phyloP scores from a whole-genome alignment of 768 basidiomycete species.

The Trametes maxima region DNA sequence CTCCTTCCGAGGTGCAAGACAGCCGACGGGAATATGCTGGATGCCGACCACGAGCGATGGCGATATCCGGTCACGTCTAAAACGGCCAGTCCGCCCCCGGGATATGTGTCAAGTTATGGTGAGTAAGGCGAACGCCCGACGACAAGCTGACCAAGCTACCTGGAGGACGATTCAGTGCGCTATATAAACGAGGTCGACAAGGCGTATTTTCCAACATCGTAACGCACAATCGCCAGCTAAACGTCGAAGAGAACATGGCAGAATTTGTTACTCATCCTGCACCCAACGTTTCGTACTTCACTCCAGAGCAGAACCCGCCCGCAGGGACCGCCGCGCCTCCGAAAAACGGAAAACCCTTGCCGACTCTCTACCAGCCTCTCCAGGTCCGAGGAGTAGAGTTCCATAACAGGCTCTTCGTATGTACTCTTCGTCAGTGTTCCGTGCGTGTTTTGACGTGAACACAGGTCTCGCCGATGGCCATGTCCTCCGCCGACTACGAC shows the following conservation, averaged over 20 bases:
- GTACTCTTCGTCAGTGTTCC: neutral
- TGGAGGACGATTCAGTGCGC: too few relatives aligned
- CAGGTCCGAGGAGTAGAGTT: slow-evolving; percentile 28
- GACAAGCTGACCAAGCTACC: too few relatives aligned
- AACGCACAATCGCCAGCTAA: too few relatives aligned
- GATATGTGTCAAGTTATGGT: too few relatives aligned
- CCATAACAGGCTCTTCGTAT: slow-evolving; percentile 19
- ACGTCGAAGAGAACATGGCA: neutral
- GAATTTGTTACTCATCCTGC: slow-evolving; percentile 30
- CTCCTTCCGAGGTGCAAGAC: too few relatives aligned
- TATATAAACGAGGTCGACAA: too few relatives aligned
- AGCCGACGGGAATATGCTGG: too few relatives aligned
- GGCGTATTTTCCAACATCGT: too few relatives aligned
- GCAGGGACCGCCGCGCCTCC: slow-evolving; percentile 39
- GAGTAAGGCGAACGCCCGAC: too few relatives aligned
- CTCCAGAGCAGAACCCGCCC: slow-evolving; percentile 46
- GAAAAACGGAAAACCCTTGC: slow-evolving; percentile 34
- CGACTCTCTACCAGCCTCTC: slow-evolving; percentile 25
- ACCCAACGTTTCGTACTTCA: slow-evolving; percentile 46
- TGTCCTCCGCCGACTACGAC: slow-evolving; percentile 56
- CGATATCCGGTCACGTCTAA: too few relatives aligned
- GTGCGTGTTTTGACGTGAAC: slow-evolving; percentile 2
- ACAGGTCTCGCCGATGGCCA: slow-evolving; percentile 56
- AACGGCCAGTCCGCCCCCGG: too few relatives aligned
- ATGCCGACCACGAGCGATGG: too few relatives aligned